Percentiles rank a stretch among this genome's conserved stretches.
Evolutionary conservation across 768 basidiomycete species (phyloP).

Genomic region (Cantharellus anzutake): DNA sequence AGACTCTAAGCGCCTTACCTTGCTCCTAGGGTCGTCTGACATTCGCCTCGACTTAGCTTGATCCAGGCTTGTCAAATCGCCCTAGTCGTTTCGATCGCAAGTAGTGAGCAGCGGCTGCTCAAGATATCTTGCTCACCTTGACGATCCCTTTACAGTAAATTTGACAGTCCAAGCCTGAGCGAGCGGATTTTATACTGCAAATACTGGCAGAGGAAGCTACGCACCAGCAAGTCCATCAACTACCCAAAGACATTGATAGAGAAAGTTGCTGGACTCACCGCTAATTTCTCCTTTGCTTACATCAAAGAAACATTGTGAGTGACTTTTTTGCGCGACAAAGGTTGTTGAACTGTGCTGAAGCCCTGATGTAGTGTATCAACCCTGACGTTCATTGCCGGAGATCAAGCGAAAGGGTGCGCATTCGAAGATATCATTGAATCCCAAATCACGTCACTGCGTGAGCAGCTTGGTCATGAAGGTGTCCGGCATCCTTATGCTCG

Average conservation of each 20-base stretch:
- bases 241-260: slow-evolving; percentile 50
- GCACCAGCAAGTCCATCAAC: slow-evolving; percentile 35
- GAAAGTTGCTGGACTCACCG: slow-evolving; percentile 39
- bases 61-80: slow-evolving; percentile 53
- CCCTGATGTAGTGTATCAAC: slow-evolving; percentile 37
- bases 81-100: slow-evolving; percentile 79
- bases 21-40: not conserved
- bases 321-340: not conserved
- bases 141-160: slow-evolving; percentile 15
- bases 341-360: not conserved
- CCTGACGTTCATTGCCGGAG: slow-evolving; percentile 42
- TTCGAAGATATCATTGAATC: slow-evolving; percentile 34
- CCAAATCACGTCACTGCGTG: slow-evolving; percentile 42
- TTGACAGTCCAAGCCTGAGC: slow-evolving; percentile 45
- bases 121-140: not conserved
- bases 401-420: slow-evolving; percentile 22
- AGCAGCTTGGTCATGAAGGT: slow-evolving; percentile 36
- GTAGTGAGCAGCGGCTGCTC: slow-evolving; percentile 32
- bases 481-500: no score
- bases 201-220: slow-evolving; percentile 70
- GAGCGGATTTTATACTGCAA: slow-evolving; percentile 48
- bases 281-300: slow-evolving; percentile 68
- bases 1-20: not conserved
- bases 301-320: slow-evolving; percentile 77
- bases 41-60: slow-evolving; percentile 21